Base-by-base conservation (phyloP, 257 asterid species). In the Nicotiana tabacum region DNA sequence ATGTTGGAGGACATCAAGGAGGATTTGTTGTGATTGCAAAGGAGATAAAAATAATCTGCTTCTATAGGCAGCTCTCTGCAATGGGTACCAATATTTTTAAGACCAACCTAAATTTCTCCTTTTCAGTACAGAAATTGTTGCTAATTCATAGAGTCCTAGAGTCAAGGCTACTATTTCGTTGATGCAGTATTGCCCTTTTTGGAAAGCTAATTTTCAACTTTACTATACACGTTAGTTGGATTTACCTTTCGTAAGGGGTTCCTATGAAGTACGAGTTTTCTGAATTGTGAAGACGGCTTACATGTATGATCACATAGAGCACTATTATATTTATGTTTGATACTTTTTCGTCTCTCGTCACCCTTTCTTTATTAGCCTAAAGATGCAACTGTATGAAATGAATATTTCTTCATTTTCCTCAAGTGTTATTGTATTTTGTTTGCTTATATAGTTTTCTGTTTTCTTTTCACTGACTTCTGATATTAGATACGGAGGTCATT, bases 401-500 rank as follows among this genome's bases (percentile, higher is more conserved):
- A 80, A 32, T 27, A 5, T 51, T 35, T 16, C 39, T 46, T 77
- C 12, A 61, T 16, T 29, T 72, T 32, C 18, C n/a, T 61, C 12
- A 29, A 77, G 78, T 30, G 64, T 51, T 80, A 7, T 21, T 30
- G 85, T 76, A 4, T 46, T 68, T 12, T 76, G 39, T 83, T 65
- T 64, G 60, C 18, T 72, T 48, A 21, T 81, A 61, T 18, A 17
- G 81, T 78, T 67, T 66, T 37, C 61, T 43, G n/a, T 9, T 82
- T 68, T 55, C 53, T 24, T 77, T 77, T 46, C 60, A 29, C 56
- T 35, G 57, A 68, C 66, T 58, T 85, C 33, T 72, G 83, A 84
- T 77, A 79, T 56, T 78, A 95, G 99, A 92, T 95, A 82, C 85
- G 97, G 83, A 91, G 93, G 86, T 89, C 97, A 39, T 81, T 93